Conservation (phyloP, 768 basidiomycete genomes). For the Phlebiopsis gigantea region DNA sequence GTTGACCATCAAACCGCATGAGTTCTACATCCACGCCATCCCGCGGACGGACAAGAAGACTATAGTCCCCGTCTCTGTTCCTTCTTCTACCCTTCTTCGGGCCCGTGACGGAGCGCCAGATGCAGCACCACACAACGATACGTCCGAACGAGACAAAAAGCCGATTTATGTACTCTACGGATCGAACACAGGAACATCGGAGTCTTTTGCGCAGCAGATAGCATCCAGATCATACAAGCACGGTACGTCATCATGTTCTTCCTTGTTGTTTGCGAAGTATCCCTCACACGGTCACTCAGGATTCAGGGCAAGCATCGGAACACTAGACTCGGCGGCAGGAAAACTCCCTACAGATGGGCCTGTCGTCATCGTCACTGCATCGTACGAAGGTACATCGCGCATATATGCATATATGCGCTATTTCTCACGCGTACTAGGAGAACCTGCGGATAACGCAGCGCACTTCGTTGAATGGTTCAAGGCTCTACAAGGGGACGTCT, state of each 20-base stretch:
- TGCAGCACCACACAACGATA: neutral
- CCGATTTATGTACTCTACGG: slow-evolving; percentile 37
- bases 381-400: slow-evolving; percentile 32
- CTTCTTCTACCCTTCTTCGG: neutral
- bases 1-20: slow-evolving; percentile 43
- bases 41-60: slow-evolving; percentile 7
- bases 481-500: slow-evolving; percentile 21
- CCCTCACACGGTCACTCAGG: slow-evolving; percentile 29
- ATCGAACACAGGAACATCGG: slow-evolving; percentile 44
- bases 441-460: slow-evolving; percentile 46
- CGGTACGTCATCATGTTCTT: slow-evolving; percentile 26
- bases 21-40: slow-evolving; percentile 35
- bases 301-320: slow-evolving; percentile 33
- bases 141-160: slow-evolving; percentile 6
- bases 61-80: slow-evolving; percentile 22
- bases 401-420: neutral
- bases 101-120: neutral
- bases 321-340: slow-evolving; percentile 34
- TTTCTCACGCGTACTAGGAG: slow-evolving; percentile 14
- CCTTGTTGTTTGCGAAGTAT: slow-evolving; percentile 37
- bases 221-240: slow-evolving; percentile 32
- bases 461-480: slow-evolving; percentile 36
- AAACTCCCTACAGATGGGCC: slow-evolving; percentile 40
- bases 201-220: slow-evolving; percentile 42
- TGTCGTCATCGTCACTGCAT: slow-evolving; percentile 40